A percentile compares a stretch with the other conserved stretches of the same genome.
phyloP scores from a whole-genome alignment of 2,329 filamentous ascomycete genomes.

The Epicoccum nigrum region DNA sequence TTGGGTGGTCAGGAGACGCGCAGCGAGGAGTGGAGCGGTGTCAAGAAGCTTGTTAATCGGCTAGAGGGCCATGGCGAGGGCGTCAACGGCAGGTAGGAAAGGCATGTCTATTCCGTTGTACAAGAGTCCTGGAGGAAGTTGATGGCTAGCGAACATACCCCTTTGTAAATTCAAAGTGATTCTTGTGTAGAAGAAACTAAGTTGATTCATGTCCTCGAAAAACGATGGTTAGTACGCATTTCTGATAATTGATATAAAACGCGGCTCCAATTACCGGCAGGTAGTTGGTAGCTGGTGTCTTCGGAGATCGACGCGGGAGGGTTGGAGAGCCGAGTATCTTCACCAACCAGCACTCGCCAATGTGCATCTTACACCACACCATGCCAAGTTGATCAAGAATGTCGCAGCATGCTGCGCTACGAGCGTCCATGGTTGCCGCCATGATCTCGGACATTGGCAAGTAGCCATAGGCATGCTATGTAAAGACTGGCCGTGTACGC shows the following conservation, averaged over 20 bases:
- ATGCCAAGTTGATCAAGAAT: not conserved
- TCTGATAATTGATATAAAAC: not conserved
- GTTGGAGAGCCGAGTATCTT: slow-evolving; percentile 13
- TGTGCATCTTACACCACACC: slow-evolving; percentile 3
- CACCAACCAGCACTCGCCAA: slow-evolving; percentile 9
- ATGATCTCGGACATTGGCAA: slow-evolving; percentile 8
- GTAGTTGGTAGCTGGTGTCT: slow-evolving; percentile 1
- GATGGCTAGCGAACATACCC: slow-evolving; percentile 20
- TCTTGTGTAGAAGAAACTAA: not conserved
- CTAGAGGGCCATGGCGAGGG: slow-evolving; percentile 60
- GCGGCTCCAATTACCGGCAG: slow-evolving; percentile 15
- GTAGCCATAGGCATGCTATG: slow-evolving; percentile 1
- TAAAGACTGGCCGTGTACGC: slow-evolving; percentile 4
- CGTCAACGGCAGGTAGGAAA: slow-evolving; percentile 31
- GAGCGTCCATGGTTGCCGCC: not conserved
- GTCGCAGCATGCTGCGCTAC: slow-evolving; percentile 3
- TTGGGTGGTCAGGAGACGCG: slow-evolving; percentile 85
- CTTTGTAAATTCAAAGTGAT: slow-evolving; percentile 12
- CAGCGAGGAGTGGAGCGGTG: slow-evolving; percentile 88
- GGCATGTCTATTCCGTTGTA: not conserved
- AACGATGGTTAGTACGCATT: not conserved
- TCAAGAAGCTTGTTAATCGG: slow-evolving; percentile 85
- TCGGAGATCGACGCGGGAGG: slow-evolving; percentile 10
- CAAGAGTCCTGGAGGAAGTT: slow-evolving; percentile 13
- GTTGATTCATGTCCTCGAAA: not conserved